Conservation (phyloP, 805 yeast species). For the Scheffersomyces stipitis region DNA sequence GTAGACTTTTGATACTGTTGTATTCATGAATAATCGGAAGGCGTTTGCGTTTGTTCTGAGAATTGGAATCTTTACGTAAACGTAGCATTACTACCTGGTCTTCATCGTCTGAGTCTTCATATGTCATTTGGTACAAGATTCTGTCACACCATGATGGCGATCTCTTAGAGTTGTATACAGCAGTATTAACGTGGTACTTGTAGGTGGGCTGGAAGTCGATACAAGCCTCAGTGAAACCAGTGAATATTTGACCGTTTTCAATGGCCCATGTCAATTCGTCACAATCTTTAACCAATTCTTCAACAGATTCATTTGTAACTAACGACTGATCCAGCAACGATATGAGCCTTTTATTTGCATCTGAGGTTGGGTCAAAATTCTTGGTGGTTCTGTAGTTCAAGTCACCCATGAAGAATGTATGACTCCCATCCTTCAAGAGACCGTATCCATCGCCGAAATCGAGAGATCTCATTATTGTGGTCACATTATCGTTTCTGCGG, state of each 20-base stretch:
- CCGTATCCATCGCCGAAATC: conserved; percentile 60
- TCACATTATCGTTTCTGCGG: conserved; percentile 54
- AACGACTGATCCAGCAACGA: conserved; percentile 21
- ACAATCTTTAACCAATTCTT: conserved; percentile 23
- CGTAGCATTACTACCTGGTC: background rate
- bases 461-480: conserved; percentile 49
- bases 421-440: conserved; percentile 51
- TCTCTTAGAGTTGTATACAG: conserved; percentile 57
- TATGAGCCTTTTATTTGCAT: conserved; percentile 18
- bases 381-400: conserved; percentile 68
- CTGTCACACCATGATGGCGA: conserved; percentile 92
- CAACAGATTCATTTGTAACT: conserved; percentile 6
- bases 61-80: background rate
- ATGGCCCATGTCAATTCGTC: conserved; percentile 55
- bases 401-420: conserved; percentile 80
- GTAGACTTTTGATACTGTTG: conserved; percentile 45
- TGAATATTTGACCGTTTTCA: conserved; percentile 45
- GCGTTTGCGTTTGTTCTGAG: conserved; percentile 1
- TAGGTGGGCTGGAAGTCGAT: conserved; percentile 77
- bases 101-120: conserved; percentile 11
- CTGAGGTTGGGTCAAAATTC: conserved; percentile 9
- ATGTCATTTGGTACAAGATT: conserved; percentile 56
- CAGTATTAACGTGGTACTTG: conserved; percentile 56
- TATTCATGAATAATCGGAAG: conserved; percentile 42
- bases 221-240: conserved; percentile 66